Conservation (phyloP, 345 rosid species). For the Populus nigra region DNA sequence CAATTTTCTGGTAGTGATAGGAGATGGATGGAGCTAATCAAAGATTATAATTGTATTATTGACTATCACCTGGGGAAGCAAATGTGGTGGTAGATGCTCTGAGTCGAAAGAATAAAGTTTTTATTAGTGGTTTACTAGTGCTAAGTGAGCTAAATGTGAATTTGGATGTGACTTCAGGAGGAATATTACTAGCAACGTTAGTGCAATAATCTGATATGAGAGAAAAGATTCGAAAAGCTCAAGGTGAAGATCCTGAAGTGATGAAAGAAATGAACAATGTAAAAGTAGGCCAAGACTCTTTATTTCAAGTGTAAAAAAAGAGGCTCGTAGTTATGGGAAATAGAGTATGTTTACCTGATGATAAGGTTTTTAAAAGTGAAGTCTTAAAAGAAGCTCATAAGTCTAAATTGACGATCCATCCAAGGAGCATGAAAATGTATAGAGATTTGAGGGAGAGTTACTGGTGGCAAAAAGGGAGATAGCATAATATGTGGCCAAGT, state of each 20-base stretch:
- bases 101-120: not conserved
- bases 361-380: too few relatives aligned
- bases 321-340: not conserved
- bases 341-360: not conserved
- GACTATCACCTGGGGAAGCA: not conserved
- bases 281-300: too few relatives aligned
- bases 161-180: too few relatives aligned
- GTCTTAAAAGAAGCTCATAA: not conserved
- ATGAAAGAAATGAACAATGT: too few relatives aligned
- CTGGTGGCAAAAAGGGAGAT: not conserved
- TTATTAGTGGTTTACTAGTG: too few relatives aligned
- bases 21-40: too few relatives aligned
- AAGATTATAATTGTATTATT: not conserved
- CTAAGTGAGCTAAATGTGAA: too few relatives aligned
- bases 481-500: not conserved
- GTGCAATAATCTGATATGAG: too few relatives aligned
- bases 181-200: too few relatives aligned
- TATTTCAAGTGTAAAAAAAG: not conserved
- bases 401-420: not conserved
- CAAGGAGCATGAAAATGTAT: not conserved
- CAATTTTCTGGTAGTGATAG: too few relatives aligned
- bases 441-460: not conserved
- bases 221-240: too few relatives aligned
- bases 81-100: not conserved
- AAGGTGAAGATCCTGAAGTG: too few relatives aligned